Percentiles rank a stretch among this genome's conserved stretches.
Conservation (phyloP, 306 rosid species). For the Cyamopsis tetragonoloba region DNA sequence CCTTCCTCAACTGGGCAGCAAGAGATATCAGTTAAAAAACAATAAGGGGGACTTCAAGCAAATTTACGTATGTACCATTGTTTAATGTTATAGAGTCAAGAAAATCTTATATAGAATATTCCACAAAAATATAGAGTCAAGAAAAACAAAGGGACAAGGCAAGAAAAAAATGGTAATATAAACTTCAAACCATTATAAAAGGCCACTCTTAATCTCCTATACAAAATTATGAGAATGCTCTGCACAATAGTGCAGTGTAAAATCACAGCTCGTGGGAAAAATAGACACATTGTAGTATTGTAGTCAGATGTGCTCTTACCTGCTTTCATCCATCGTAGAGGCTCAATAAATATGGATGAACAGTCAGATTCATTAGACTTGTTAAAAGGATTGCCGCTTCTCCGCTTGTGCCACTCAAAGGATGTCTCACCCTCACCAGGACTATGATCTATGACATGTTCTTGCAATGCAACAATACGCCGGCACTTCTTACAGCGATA, state of each 20-base stretch:
- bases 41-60: background rate
- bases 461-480: slow-evolving; percentile 77
- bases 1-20: slow-evolving; percentile 85
- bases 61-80: background rate
- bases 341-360: slow-evolving; percentile 91
- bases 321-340: slow-evolving; percentile 91
- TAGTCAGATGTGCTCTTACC: slow-evolving; percentile 47
- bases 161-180: background rate
- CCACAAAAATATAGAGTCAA: slow-evolving; percentile 6
- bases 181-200: slow-evolving; percentile 7
- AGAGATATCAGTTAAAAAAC: slow-evolving; percentile 26
- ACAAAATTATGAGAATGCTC: background rate
- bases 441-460: slow-evolving; percentile 70
- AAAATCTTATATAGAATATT: background rate
- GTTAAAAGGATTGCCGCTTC: slow-evolving; percentile 60
- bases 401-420: slow-evolving; percentile 66
- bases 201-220: background rate
- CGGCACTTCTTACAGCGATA: slow-evolving; percentile 94
- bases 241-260: background rate
- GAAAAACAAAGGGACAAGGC: background rate
- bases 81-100: background rate
- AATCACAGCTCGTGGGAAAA: slow-evolving; percentile 4
- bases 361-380: slow-evolving; percentile 72
- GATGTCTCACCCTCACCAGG: slow-evolving; percentile 90
- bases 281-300: slow-evolving; percentile 9